Conservation (phyloP, 305 asterid genomes). For the Rubia peregrina region DNA sequence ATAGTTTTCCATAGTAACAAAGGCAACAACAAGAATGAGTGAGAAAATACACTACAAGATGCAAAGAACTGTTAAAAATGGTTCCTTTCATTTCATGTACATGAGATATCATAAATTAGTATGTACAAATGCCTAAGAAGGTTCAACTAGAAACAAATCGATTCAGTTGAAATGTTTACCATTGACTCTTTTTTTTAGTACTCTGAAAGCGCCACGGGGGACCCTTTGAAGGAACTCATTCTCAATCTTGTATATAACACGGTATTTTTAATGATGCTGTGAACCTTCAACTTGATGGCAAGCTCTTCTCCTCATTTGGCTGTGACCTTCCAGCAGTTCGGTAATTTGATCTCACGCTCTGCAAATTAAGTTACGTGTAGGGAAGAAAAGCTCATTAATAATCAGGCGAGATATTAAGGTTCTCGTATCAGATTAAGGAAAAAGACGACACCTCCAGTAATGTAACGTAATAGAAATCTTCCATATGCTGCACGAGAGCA, state of each 20-base stretch:
- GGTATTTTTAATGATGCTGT: neutral
- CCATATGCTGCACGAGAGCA: constrained; percentile 99
- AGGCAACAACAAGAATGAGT: constrained; percentile 20
- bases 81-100: constrained; percentile 4
- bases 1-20: constrained; percentile 55
- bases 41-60: neutral
- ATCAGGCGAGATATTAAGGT: neutral
- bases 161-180: neutral
- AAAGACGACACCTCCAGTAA: constrained; percentile 62
- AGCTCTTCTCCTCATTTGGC: constrained; percentile 25
- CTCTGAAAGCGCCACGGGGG: neutral
- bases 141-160: neutral
- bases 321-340: constrained; percentile 44
- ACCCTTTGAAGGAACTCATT: too few relatives aligned
- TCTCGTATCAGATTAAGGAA: neutral
- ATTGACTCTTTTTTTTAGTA: neutral
- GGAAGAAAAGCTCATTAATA: neutral
- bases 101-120: neutral
- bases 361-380: constrained; percentile 16
- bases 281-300: constrained; percentile 21
- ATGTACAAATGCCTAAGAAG: constrained; percentile 3
- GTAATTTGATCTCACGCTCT: constrained; percentile 75
- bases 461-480: constrained; percentile 83
- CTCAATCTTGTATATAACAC: too few relatives aligned
- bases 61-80: neutral